phyloP scores from a whole-genome alignment of 371 early-diverging fungal species.

The Mucor indicus region DNA sequence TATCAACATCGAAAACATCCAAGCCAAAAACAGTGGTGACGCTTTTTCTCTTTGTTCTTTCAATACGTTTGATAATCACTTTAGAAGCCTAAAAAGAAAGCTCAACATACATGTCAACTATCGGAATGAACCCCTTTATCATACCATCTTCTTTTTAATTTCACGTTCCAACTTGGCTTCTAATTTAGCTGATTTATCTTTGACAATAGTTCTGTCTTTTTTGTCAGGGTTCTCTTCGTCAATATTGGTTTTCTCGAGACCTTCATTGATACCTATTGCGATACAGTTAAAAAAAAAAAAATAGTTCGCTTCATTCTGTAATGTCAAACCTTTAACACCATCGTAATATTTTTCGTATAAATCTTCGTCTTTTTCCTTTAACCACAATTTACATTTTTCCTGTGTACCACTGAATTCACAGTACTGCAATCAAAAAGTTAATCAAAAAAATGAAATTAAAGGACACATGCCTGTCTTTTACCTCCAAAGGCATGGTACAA shows the following conservation, averaged over 20 bases:
- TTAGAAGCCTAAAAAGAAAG: conserved; percentile 32
- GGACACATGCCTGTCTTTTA: not conserved
- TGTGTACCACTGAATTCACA: conserved; percentile 86
- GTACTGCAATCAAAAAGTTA: conserved; percentile 51
- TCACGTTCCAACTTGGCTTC: conserved; percentile 79
- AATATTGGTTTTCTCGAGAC: conserved; percentile 24
- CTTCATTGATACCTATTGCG: conserved; percentile 37
- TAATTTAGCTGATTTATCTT: conserved; percentile 48
- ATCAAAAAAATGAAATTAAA: too few relatives aligned
- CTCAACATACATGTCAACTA: not conserved
- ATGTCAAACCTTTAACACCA: conserved; percentile 38
- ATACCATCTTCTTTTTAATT: conserved; percentile 72
- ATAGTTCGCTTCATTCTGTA: too few relatives aligned
- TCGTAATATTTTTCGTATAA: conserved; percentile 53
- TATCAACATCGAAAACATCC: conserved; percentile 83
- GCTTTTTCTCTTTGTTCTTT: conserved; percentile 89
- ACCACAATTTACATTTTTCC: conserved; percentile 81
- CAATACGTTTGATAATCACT: conserved; percentile 79
- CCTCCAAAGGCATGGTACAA: not conserved
- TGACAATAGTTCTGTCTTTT: conserved; percentile 48
- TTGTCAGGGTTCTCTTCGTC: conserved; percentile 32
- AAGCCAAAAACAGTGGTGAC: conserved; percentile 77
- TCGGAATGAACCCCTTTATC: not conserved
- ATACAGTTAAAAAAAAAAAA: too few relatives aligned
- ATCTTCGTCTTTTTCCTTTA: conserved; percentile 59